phyloP scores from a whole-genome alignment of 768 basidiomycete genomes.

The Pleurotus ostreatus region DNA sequence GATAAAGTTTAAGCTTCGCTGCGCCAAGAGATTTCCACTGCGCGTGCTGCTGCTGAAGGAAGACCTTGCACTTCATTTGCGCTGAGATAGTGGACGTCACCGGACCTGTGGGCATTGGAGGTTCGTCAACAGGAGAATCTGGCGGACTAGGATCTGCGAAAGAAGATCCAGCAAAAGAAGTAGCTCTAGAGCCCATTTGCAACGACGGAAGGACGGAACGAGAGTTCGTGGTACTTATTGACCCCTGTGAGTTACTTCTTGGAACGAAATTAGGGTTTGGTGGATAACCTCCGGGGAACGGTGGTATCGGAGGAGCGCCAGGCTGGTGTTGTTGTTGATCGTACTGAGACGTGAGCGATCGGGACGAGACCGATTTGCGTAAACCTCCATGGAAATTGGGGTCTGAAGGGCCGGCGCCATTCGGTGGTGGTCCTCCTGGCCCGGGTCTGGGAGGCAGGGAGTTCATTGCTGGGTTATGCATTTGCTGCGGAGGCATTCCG shows the following conservation, averaged over 20 bases:
- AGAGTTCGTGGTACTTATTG: constrained; percentile 37
- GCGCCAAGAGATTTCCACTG: constrained; percentile 96
- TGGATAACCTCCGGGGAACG: constrained; percentile 33
- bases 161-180: constrained; percentile 48
- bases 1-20: constrained; percentile 84
- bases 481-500: constrained; percentile 13
- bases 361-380: constrained; percentile 55
- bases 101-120: constrained; percentile 53
- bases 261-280: constrained; percentile 25
- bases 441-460: constrained; percentile 15
- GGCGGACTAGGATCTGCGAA: constrained; percentile 80
- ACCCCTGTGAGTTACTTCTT: constrained; percentile 34
- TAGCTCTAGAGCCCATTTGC: constrained; percentile 45
- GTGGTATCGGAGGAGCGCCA: constrained; percentile 37
- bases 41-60: constrained; percentile 92
- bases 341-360: constrained; percentile 52
- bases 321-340: constrained; percentile 31
- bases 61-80: constrained; percentile 98
- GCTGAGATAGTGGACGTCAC: constrained; percentile 76
- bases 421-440: constrained; percentile 19
- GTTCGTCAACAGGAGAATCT: constrained; percentile 67
- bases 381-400: constrained; percentile 30
- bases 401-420: constrained; percentile 44
- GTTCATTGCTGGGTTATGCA: constrained; percentile 11
- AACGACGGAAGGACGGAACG: constrained; percentile 64